Percentiles rank a stretch among this genome's conserved stretches.
Conservation (phyloP, 1,284 basidiomycete genomes). For the Microbotryum intermedium region DNA sequence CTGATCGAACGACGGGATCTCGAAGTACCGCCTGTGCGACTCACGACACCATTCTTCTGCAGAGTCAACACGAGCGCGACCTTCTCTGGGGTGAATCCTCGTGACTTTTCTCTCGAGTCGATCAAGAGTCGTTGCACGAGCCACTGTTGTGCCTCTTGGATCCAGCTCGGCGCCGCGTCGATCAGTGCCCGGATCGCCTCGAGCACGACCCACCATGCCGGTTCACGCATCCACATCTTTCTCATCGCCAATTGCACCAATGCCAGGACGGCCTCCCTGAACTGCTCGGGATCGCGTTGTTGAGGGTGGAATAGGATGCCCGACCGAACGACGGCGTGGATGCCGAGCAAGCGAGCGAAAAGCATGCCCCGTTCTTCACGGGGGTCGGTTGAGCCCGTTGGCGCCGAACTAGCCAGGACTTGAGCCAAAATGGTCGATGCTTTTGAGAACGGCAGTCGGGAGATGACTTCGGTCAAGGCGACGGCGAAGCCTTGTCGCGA, state of each 20-base stretch:
- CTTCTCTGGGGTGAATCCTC: constrained; percentile 74
- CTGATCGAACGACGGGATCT: neutral
- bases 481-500: constrained; percentile 91
- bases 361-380: constrained; percentile 79
- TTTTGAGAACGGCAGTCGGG: constrained; percentile 67
- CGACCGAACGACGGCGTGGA: constrained; percentile 72
- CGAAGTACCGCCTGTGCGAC: constrained; percentile 12
- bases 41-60: constrained; percentile 50
- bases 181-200: constrained; percentile 56
- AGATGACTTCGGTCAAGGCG: constrained; percentile 82
- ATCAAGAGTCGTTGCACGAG: constrained; percentile 51
- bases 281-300: constrained; percentile 54
- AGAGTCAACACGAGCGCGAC: constrained; percentile 68
- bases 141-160: constrained; percentile 53
- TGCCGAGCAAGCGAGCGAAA: constrained; percentile 86
- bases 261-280: constrained; percentile 56
- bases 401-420: constrained; percentile 48
- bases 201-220: constrained; percentile 74
- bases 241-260: constrained; percentile 55
- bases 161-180: constrained; percentile 51
- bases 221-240: constrained; percentile 87
- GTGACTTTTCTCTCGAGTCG: constrained; percentile 25
- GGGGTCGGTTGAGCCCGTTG: constrained; percentile 11
- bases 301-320: constrained; percentile 59
- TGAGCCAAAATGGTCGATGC: constrained; percentile 66